phyloP scores from a whole-genome alignment of 208 protist genomes.

The Entamoeba dispar region DNA sequence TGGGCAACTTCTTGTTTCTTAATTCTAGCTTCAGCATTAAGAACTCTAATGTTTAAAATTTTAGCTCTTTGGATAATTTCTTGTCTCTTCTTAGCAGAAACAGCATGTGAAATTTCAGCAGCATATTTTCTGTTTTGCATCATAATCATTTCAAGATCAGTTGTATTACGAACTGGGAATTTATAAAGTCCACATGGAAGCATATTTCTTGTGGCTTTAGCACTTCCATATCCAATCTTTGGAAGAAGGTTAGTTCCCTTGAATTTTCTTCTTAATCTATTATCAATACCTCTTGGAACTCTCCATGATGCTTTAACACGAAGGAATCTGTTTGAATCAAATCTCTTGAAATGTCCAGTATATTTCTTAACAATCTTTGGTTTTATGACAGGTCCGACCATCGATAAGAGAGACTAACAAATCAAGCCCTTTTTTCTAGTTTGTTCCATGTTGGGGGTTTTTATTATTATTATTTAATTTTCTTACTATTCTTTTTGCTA shows the following conservation, averaged over 20 bases:
- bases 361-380: constrained; percentile 82
- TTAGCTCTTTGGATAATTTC: constrained; percentile 80
- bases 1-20: background rate
- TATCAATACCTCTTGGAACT: constrained; percentile 92
- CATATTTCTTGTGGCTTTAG: constrained; percentile 76
- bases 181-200: constrained; percentile 81
- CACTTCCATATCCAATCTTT: constrained; percentile 89
- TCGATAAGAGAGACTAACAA: constrained; percentile 12
- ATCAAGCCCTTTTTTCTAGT: too few species aligned
- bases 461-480: too few species aligned
- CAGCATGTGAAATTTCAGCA: constrained; percentile 76
- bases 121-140: constrained; percentile 97
- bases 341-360: constrained; percentile 78
- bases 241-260: constrained; percentile 78
- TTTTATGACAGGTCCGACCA: constrained; percentile 65
- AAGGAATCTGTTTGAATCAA: constrained; percentile 67
- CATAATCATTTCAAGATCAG: constrained; percentile 90
- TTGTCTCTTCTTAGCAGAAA: constrained; percentile 72
- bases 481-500: too few species aligned
- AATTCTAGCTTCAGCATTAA: background rate
- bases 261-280: constrained; percentile 77
- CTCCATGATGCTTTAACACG: constrained; percentile 72
- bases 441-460: too few species aligned
- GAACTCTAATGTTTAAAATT: constrained; percentile 82
- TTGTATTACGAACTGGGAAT: constrained; percentile 66